These are phyloP conservation scores for Posidonia oceanica DNA, from an alignment of 116 monocot genomes.

Conservation along the genomic window DNA sequence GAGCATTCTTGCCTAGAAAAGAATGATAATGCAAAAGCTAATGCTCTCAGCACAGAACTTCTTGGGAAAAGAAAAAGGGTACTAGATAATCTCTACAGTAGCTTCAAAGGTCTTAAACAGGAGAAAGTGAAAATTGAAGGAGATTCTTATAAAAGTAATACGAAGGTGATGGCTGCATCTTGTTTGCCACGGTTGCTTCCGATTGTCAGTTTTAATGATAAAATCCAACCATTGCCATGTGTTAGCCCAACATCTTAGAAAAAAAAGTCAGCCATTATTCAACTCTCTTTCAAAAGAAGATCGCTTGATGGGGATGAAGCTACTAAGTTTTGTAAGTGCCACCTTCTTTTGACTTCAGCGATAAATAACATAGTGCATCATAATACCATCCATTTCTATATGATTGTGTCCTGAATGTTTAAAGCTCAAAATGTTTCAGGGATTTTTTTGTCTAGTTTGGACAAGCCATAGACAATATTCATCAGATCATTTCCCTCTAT, in stretches of 20 bases:
- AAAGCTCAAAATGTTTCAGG: no score
- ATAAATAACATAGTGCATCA: no score
- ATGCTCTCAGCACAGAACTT: conserved; percentile 6
- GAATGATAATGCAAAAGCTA: conserved; percentile 16
- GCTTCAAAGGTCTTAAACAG: conserved; percentile 30
- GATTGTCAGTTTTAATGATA: conserved; percentile 74
- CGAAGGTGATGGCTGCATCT: conserved; percentile 23
- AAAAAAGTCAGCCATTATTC: conserved; percentile 67
- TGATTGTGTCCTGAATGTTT: no score
- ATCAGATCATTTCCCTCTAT: no score
- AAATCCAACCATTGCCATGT: conserved; percentile 23
- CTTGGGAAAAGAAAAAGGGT: conserved; percentile 29
- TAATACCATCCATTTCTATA: no score
- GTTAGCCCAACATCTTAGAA: conserved; percentile 24
- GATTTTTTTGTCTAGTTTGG: no score
- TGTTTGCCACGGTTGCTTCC: conserved; percentile 32
- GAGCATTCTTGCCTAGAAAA: conserved; percentile 11
- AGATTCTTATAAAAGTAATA: no score
- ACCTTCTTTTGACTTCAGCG: no score
- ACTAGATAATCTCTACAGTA: conserved; percentile 22
- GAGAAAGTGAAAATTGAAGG: conserved; percentile 20
- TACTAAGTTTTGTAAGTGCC: conserved; percentile 46
- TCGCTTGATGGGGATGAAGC: conserved; percentile 59
- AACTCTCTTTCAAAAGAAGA: conserved; percentile 68
- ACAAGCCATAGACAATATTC: no score